Base-by-base conservation (phyloP, 73 alveolate species). In the Durusdinium trenchii region DNA sequence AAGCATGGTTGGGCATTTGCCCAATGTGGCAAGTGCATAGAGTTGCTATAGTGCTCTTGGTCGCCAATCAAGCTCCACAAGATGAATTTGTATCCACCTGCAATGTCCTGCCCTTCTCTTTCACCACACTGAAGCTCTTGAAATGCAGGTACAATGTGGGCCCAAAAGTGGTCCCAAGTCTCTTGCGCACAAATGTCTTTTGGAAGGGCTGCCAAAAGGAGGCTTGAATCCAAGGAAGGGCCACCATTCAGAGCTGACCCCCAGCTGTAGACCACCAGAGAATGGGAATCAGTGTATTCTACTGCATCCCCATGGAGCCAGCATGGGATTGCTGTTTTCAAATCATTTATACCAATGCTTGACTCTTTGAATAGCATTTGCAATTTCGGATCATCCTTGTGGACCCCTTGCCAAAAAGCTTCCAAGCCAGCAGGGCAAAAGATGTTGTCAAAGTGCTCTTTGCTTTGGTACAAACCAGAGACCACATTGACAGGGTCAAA, bases 271-370 rank as follows among this genome's bases (percentile, higher is more conserved):
- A 36, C 3, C 84, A 71, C 35, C 52, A 71, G 46, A 71, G 84
- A 71, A 14, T 43, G 40, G 48, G 46, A 36, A 71, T 71, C 84
- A 26, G 35, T 43, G 35, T 35, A 71, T 43, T 71, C 84, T 43
- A 71, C 84, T 32, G 32, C 84, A 71, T 3, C 84, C 14, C 84
- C 84, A 38, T 71, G 84, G 45, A 71, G 48, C 84, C 84, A 71
- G 9, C 20, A 38, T 38, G 84, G 84, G 46, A 71, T 3, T 30
- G 48, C 14, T 18, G 14, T 1, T 9, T 71, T 36, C 84, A 71
- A 71, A 71, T 71, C 84, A 3, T 71, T 6, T 6, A 28, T 28
- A 20, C 46, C 35, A 2, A 71, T 28, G 45, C 45, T 35, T 2
- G 84, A 3, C 35, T 71, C 84, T 71, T 43, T n/a, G n/a, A n/a